Evolutionary conservation across 345 rosid species (phyloP).

Genomic region (Theobroma cacao): DNA sequence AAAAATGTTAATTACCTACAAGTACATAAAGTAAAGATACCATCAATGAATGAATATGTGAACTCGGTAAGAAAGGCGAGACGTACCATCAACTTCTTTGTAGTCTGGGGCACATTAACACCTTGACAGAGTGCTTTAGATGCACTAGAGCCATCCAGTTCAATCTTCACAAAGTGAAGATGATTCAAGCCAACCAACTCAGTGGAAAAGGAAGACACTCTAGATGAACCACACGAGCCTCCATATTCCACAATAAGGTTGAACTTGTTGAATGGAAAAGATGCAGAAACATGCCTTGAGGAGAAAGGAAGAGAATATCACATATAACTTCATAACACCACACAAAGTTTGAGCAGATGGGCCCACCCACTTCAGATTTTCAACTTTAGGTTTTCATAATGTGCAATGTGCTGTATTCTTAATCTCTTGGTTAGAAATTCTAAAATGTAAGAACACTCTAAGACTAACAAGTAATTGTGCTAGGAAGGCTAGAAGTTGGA

Average conservation of each 20-base stretch:
- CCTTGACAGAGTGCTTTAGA: slow-evolving; percentile 53
- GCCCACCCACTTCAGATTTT: background rate
- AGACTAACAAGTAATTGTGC: background rate
- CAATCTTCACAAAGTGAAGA: slow-evolving; percentile 52
- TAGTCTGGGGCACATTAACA: slow-evolving; percentile 35
- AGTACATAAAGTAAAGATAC: background rate
- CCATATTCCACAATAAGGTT: slow-evolving; percentile 56
- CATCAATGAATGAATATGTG: slow-evolving; percentile 3
- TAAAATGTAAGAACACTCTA: background rate
- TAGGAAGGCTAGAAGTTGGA: background rate
- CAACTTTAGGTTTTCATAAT: background rate
- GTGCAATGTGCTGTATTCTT: background rate
- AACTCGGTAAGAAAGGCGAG: slow-evolving; percentile 1
- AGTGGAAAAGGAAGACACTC: slow-evolving; percentile 29
- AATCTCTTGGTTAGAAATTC: background rate
- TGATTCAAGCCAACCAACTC: slow-evolving; percentile 31
- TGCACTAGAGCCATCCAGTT: slow-evolving; percentile 40
- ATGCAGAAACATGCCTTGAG: slow-evolving; percentile 46
- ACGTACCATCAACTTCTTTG: slow-evolving; percentile 32
- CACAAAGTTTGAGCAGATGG: background rate
- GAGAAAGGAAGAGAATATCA: slow-evolving; percentile 20
- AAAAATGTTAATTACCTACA: background rate
- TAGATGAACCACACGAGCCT: slow-evolving; percentile 45
- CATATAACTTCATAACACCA: background rate
- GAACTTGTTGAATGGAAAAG: slow-evolving; percentile 51